Evolutionary conservation across 208 protist species (phyloP), one percentile per base, ranked within the genome.

Genomic region (Acanthamoeba triangularis): DNA sequence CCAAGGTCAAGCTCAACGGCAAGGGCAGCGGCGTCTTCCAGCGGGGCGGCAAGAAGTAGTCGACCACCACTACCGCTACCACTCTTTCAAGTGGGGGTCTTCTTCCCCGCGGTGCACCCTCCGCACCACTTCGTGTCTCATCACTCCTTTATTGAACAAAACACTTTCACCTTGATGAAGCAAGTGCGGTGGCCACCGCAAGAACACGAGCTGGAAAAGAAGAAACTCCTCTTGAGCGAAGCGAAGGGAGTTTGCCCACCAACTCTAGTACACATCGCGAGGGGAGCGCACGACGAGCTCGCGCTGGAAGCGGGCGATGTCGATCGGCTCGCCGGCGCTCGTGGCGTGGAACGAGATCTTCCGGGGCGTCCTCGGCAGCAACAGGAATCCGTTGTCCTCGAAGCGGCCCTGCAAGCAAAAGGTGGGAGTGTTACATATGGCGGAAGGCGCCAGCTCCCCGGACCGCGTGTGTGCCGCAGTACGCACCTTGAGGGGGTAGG

Each of bases 11-110:
- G 74, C 74, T 82, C 74, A 35, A 35, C 25, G 74, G 74, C 74
- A 82, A 82, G 74, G 74, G 74, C 74, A 52, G 35, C 35, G 74
- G 74, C 74, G 74, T 82, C 33, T 82, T 82, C 74, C 30, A 16
- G 18, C 74, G 74, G 33, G 28, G n/a, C 74, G 74, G 74, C 74
- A 82, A 82, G 74, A 44, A 82, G 37, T 52, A 82, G 25, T 37
- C 23, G 20, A 56, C 13, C 16, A 13, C 13, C 16, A 20, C 52
- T 10, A 54, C 13, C 13, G 49, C 49, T 54, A 18, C 49, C 49
- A 20, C 49, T 6, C 56, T 4, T 7, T 18, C 16, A 6, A 2
- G 54, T 59, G 16, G 54, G 2, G 3, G 20, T 59, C 54, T 59
- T 59, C 54, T 23, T 59, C 54, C 54, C 20, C 54, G 16, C 54